These are phyloP conservation scores for Pseudogymnoascus sp. DNA, from an alignment of 2,329 filamentous ascomycete species.

Conservation along the genomic window DNA sequence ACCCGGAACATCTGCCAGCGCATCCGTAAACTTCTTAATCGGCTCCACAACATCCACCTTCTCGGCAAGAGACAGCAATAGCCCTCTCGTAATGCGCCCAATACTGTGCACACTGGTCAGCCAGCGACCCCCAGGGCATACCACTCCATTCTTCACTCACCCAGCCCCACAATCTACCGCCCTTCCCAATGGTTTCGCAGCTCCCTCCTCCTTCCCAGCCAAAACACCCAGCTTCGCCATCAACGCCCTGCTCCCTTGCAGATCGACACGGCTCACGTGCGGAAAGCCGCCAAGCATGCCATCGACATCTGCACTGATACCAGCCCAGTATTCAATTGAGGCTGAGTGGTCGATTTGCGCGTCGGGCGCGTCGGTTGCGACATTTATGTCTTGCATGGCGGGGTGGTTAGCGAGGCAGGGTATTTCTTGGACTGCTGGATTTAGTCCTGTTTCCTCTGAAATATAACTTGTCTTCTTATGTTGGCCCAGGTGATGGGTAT, in stretches of 20 bases:
- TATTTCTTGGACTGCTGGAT: not conserved
- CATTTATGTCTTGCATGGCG: not conserved
- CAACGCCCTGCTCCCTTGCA: constrained; percentile 63
- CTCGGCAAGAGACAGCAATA: constrained; percentile 63
- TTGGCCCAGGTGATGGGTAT: not conserved
- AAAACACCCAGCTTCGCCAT: constrained; percentile 52
- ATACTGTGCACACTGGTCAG: constrained; percentile 45
- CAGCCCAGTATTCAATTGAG: constrained; percentile 40
- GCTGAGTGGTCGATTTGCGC: constrained; percentile 25
- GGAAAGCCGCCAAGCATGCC: constrained; percentile 76
- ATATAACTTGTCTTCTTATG: not conserved
- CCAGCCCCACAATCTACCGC: constrained; percentile 33
- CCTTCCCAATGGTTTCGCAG: constrained; percentile 14
- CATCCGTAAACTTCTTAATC: constrained; percentile 67
- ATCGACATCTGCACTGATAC: constrained; percentile 45
- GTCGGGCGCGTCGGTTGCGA: constrained; percentile 19
- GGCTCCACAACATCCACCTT: constrained; percentile 80
- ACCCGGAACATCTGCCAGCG: constrained; percentile 49
- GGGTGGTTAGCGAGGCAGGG: not conserved
- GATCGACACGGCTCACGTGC: constrained; percentile 59
- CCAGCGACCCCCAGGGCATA: not conserved
- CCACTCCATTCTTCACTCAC: constrained; percentile 19
- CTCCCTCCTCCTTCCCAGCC: constrained; percentile 26
- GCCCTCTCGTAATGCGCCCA: constrained; percentile 69
- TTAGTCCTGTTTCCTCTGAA: not conserved